Evolutionary conservation across 2,329 filamentous ascomycete species (phyloP), one percentile per base, ranked within the genome.

Genomic region (Cladosporium sp.): DNA sequence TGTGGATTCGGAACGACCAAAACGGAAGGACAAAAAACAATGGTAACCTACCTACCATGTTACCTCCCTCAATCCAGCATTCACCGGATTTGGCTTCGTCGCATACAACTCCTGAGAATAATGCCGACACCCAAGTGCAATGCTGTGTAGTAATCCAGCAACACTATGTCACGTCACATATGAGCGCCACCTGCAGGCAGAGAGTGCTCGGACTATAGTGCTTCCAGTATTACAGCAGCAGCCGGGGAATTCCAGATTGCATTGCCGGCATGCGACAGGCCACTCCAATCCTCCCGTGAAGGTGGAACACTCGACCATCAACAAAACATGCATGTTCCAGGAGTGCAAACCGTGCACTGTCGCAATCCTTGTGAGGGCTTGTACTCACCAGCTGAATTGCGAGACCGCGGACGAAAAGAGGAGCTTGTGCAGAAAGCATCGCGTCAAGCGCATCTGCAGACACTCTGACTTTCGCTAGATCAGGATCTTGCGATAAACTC

Each of bases 391-490:
- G 49, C 52, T 55, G 40, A 21, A 46, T 7, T 44, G 28, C 46
- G 46, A 62, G 21, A 40, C 49, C 29, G 14, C 31, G 49, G 23
- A 31, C 33, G 44, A 26, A 3, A 31, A 29, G 26, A 53, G 50
- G 21, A 31, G 40, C 40, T 44, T 18, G 56, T 31, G 33, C 29
- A 33, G 23, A 16, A 16, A 29, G 53, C 55, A n/a, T 37, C 53
- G 53, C 53, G 53, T 55, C 5, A 23, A 23, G 33, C 21, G 55
- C 55, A 26, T 57, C 37, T 60, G 37, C 10, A 60, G 57, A 23
- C 26, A 55, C 52, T 55, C 40, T 49, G 28, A 49, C 57, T 60
- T 60, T 60, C 57, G 44, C 37, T 60, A 60, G 57, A 60, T 49
- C 33, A n/a, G 21, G 29, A 40, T 57, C 55, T 57, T 28, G 55